Evolutionary conservation across 768 basidiomycete species (phyloP).

Genomic region (Gautieria morchelliformis): DNA sequence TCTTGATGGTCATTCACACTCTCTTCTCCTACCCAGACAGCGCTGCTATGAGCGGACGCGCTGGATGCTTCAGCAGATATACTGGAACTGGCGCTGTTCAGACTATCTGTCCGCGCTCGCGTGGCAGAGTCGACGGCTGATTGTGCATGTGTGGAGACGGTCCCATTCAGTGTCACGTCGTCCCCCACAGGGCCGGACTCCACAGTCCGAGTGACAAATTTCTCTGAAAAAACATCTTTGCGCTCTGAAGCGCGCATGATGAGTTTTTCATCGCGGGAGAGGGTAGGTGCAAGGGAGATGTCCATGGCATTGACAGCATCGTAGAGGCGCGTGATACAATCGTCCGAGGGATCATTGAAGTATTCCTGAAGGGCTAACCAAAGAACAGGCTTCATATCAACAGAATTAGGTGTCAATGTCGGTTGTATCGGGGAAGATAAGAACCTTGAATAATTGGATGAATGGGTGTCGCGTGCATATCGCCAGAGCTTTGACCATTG

Average conservation of each 20-base stretch:
- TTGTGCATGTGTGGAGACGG: slow-evolving; percentile 45
- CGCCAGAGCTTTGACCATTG: slow-evolving; percentile 88
- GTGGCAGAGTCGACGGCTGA: slow-evolving; percentile 59
- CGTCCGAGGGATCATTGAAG: slow-evolving; percentile 79
- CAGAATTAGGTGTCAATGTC: not conserved
- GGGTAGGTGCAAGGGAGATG: slow-evolving; percentile 61
- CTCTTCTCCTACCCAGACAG: slow-evolving; percentile 80
- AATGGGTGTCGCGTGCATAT: slow-evolving; percentile 90
- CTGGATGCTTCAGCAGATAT: slow-evolving; percentile 29
- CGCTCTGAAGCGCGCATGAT: slow-evolving; percentile 86
- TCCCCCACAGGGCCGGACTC: slow-evolving; percentile 12
- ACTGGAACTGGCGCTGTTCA: slow-evolving; percentile 7
- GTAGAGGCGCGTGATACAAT: slow-evolving; percentile 82
- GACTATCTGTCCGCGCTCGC: slow-evolving; percentile 29
- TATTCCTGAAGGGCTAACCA: slow-evolving; percentile 94
- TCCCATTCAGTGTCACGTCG: slow-evolving; percentile 8
- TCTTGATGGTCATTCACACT: slow-evolving; percentile 39
- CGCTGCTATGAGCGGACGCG: slow-evolving; percentile 60
- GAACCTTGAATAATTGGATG: slow-evolving; percentile 91
- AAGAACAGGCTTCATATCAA: slow-evolving; percentile 68
- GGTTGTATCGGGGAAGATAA: slow-evolving; percentile 9
- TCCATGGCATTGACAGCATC: slow-evolving; percentile 92
- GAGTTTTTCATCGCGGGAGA: slow-evolving; percentile 77
- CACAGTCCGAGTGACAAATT: slow-evolving; percentile 38
- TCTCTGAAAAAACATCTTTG: slow-evolving; percentile 87